Conservation (phyloP, 441 rosid genomes). For the Metrosideros polymorpha region DNA sequence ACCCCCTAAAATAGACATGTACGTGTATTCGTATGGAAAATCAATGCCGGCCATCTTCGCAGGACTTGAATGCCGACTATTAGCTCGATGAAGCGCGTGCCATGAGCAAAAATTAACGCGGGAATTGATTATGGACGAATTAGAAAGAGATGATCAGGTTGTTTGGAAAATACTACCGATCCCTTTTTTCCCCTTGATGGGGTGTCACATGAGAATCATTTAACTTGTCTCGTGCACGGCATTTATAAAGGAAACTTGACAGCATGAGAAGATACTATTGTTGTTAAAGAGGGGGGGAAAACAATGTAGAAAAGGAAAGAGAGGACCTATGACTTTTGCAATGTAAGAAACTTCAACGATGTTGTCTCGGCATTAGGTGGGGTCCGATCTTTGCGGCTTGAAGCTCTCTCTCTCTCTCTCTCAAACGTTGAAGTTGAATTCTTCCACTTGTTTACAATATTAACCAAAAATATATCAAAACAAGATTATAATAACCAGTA, state of each 20-base stretch:
- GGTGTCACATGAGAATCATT: neutral
- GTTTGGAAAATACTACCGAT: neutral
- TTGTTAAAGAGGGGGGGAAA: neutral
- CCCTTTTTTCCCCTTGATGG: neutral
- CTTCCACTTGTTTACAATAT: constrained; percentile 13
- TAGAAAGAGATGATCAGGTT: neutral
- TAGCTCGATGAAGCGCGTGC: neutral
- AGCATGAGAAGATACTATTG: neutral
- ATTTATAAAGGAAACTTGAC: neutral
- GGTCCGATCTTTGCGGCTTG: constrained; percentile 6
- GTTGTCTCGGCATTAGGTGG: neutral
- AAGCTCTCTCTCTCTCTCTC: neutral
- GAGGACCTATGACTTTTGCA: neutral
- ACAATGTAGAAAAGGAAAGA: neutral
- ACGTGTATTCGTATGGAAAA: neutral
- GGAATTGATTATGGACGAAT: neutral
- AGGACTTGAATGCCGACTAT: neutral
- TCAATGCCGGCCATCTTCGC: neutral
- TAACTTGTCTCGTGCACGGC: neutral
- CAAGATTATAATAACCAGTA: neutral
- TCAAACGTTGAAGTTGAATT: constrained; percentile 33
- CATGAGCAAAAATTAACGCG: neutral
- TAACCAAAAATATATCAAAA: neutral
- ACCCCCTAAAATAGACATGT: neutral
- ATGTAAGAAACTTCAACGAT: constrained; percentile 1